These are phyloP conservation scores for Fraxinus xanthoxyloides DNA, from an alignment of 305 asterid genomes.

Conservation along the genomic window DNA sequence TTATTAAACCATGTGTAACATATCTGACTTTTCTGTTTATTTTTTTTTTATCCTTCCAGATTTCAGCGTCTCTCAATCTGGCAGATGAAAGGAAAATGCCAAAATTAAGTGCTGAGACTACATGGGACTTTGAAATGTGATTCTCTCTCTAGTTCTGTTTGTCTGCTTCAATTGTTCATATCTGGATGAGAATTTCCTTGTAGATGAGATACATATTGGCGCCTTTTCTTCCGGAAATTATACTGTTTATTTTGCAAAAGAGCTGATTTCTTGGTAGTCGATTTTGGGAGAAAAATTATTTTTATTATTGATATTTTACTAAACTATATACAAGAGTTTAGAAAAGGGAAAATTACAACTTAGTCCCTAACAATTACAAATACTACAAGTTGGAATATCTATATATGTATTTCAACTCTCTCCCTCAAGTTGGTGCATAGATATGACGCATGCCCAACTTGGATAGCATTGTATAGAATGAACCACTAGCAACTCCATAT, in stretches of 20 bases:
- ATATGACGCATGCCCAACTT: too few species aligned
- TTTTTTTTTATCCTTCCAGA: slow-evolving; percentile 36
- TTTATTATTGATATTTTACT: too few species aligned
- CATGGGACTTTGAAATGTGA: slow-evolving; percentile 77
- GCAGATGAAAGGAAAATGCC: slow-evolving; percentile 63
- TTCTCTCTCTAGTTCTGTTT: slow-evolving; percentile 12
- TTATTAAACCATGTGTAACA: neutral
- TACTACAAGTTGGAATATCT: too few species aligned
- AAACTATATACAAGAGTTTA: too few species aligned
- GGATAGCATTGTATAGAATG: too few species aligned
- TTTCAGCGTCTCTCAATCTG: slow-evolving; percentile 61
- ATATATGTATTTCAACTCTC: too few species aligned
- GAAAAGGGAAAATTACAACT: too few species aligned
- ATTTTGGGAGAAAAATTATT: too few species aligned
- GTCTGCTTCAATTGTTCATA: slow-evolving; percentile 20
- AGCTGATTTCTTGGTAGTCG: neutral
- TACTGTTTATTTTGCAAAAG: slow-evolving; percentile 15
- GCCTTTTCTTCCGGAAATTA: slow-evolving; percentile 10
- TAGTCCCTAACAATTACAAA: too few species aligned
- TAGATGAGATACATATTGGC: neutral
- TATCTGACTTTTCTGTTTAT: neutral
- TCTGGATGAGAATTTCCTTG: slow-evolving; percentile 7
- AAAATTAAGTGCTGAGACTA: slow-evolving; percentile 67
- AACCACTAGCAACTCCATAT: too few species aligned
- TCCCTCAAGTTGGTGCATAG: too few species aligned